phyloP scores from a whole-genome alignment of 2,329 filamentous ascomycete species.

The Trichoderma asperellum region DNA sequence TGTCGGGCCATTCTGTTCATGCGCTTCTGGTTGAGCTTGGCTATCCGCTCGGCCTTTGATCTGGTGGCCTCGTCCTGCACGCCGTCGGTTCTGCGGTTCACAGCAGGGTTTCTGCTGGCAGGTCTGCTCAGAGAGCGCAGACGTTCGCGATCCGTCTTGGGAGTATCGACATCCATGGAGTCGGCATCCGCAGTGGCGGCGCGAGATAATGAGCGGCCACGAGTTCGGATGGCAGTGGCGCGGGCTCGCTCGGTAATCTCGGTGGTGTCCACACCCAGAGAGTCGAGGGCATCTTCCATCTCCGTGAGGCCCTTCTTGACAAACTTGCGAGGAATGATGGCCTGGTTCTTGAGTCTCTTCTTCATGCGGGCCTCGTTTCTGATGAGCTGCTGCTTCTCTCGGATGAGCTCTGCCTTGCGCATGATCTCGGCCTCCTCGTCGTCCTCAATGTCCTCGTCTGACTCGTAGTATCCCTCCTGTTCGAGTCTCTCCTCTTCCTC shows the following conservation, averaged over 20 bases:
- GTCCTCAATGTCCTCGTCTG: conserved; percentile 79
- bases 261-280: conserved; percentile 81
- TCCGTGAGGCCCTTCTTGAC: conserved; percentile 82
- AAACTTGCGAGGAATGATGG: conserved; percentile 83
- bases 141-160: conserved; percentile 56
- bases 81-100: conserved; percentile 75
- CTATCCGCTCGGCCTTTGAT: conserved; percentile 80
- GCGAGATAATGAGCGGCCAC: conserved; percentile 71
- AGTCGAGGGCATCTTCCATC: conserved; percentile 83
- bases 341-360: conserved; percentile 96
- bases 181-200: conserved; percentile 67
- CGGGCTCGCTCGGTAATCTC: conserved; percentile 74
- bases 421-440: conserved; percentile 85
- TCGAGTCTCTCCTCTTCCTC: conserved; percentile 94
- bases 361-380: conserved; percentile 93
- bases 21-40: conserved; percentile 93
- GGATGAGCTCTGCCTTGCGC: conserved; percentile 92
- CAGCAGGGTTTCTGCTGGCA: conserved; percentile 63
- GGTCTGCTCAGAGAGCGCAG: conserved; percentile 74
- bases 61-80: conserved; percentile 69
- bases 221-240: conserved; percentile 58
- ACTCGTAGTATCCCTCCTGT: conserved; percentile 91
- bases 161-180: conserved; percentile 73
- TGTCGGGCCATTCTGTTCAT: conserved; percentile 98
- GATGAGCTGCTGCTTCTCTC: conserved; percentile 90